Percentiles rank a stretch among this genome's conserved stretches.
Conservation (phyloP, 768 basidiomycete species). For the Jaapia argillacea region DNA sequence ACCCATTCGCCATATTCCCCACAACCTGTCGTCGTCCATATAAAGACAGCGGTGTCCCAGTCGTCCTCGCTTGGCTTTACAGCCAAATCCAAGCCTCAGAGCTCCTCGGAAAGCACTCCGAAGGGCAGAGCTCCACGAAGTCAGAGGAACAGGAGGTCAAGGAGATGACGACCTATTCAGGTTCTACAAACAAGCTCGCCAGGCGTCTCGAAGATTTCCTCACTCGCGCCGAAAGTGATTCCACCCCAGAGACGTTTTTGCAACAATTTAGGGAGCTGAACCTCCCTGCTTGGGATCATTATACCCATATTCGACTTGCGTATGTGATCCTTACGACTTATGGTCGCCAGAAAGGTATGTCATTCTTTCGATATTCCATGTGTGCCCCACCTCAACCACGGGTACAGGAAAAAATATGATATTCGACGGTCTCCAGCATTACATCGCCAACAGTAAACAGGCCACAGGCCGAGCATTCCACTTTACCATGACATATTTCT, state of each 20-base stretch:
- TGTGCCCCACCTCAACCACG: not conserved
- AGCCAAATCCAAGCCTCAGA: conserved; percentile 16
- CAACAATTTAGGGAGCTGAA: conserved; percentile 21
- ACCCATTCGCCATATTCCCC: not conserved
- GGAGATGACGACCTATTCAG: too few species aligned
- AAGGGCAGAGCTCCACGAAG: too few species aligned
- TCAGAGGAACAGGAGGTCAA: too few species aligned
- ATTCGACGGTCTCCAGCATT: conserved; percentile 30
- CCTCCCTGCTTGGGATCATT: conserved; percentile 38
- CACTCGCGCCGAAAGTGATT: conserved; percentile 8
- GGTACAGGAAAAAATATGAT: conserved; percentile 31
- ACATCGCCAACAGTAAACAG: conserved; percentile 26
- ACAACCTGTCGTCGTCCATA: conserved; percentile 22
- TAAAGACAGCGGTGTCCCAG: conserved; percentile 4
- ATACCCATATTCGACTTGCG: conserved; percentile 34
- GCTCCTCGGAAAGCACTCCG: conserved; percentile 24
- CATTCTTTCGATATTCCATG: too few species aligned
- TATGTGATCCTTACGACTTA: conserved; percentile 29
- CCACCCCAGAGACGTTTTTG: conserved; percentile 22
- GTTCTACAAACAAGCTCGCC: conserved; percentile 29
- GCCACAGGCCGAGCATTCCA: conserved; percentile 30
- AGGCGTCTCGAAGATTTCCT: conserved; percentile 14
- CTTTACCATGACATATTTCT: conserved; percentile 40
- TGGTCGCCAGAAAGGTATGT: conserved; percentile 35
- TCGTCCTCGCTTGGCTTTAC: not conserved